Evolutionary conservation across 225 moss, liverwort and hornwort genomes (phyloP), one percentile per base, ranked within the genome.

Genomic region (Sphagnum contortum): DNA sequence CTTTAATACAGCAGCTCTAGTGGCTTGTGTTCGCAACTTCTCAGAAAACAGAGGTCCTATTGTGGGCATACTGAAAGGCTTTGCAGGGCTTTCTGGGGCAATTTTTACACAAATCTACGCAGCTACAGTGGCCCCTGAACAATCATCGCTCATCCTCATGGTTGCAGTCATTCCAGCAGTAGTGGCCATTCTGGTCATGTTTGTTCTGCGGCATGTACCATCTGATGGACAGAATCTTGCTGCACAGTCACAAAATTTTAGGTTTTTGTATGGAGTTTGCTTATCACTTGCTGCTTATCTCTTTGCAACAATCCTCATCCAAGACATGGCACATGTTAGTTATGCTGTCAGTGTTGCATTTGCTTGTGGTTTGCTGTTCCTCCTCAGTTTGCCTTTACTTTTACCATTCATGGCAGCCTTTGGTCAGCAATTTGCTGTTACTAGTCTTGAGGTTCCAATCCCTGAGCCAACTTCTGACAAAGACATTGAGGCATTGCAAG

Each of bases 11-110:
- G 94, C 89, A 10, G 89, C 92, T 1, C 55, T 95, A 48, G 87
- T 95, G 60, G 75, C 89, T 0, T 95, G 89, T 12, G 94, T 95
- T 48, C 89, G 89, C 13, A 95, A 87, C 67, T 95, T 95, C 52
- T 86, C 94, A 13, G 70, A 84, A 2, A 86, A 89, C 68, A 72
- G 94, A 53, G 94, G 94, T 49, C 91, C 91, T 5, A 85, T 92
- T 49, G 94, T 95, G 60, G 94, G 94, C 47, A 90, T 95, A 62
- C 64, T 95, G 71, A 95, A 95, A 69, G 94, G 94, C 0, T 95
- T 95, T 69, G 82, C 79, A 45, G 94, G 94, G 46, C 80, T 95
- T 4, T 89, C 91, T 48, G 94, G 94, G 8, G 94, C 94, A 14
- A 92, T 95, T 55, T 95, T 95, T 70, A 85, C 94, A 8, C 83